Evolutionary conservation across 2,329 filamentous ascomycete species (phyloP).

Genomic region (Scedosporium dehoogii): DNA sequence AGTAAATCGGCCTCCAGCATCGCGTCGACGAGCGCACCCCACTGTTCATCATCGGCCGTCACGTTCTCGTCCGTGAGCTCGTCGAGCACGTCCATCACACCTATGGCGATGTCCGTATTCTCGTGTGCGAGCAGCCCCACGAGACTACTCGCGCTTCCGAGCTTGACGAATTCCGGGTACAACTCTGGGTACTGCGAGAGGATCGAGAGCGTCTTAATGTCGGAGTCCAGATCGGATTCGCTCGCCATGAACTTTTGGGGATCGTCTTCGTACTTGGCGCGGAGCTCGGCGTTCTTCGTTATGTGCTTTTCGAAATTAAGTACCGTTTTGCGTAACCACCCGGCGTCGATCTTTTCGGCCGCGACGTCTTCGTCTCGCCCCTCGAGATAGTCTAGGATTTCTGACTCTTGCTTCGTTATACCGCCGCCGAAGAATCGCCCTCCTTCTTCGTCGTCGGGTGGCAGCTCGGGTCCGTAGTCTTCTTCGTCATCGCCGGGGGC

Average conservation of each 20-base stretch:
- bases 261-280: conserved; percentile 72
- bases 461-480: conserved; percentile 31
- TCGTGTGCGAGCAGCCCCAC: conserved; percentile 83
- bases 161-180: conserved; percentile 68
- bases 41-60: conserved; percentile 67
- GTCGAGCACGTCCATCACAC: conserved; percentile 76
- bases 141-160: conserved; percentile 63
- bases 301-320: conserved; percentile 86
- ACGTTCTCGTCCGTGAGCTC: conserved; percentile 95
- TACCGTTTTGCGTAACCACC: conserved; percentile 75
- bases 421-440: conserved; percentile 94
- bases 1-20: conserved; percentile 61
- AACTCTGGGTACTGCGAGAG: conserved; percentile 78
- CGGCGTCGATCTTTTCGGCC: conserved; percentile 68
- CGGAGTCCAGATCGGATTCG: conserved; percentile 82
- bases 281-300: conserved; percentile 78
- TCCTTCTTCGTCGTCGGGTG: conserved; percentile 50
- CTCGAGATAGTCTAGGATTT: conserved; percentile 84
- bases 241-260: conserved; percentile 74
- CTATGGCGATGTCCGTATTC: conserved; percentile 93
- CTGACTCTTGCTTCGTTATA: conserved; percentile 68
- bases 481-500: conserved; percentile 37
- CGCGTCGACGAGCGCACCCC: conserved; percentile 63
- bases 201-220: conserved; percentile 79
- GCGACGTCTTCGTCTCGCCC: conserved; percentile 24